Evolutionary conservation across 352 stramenopile species (phyloP), one percentile per base, ranked within the genome.

Genomic region (Lagenidium sp.): DNA sequence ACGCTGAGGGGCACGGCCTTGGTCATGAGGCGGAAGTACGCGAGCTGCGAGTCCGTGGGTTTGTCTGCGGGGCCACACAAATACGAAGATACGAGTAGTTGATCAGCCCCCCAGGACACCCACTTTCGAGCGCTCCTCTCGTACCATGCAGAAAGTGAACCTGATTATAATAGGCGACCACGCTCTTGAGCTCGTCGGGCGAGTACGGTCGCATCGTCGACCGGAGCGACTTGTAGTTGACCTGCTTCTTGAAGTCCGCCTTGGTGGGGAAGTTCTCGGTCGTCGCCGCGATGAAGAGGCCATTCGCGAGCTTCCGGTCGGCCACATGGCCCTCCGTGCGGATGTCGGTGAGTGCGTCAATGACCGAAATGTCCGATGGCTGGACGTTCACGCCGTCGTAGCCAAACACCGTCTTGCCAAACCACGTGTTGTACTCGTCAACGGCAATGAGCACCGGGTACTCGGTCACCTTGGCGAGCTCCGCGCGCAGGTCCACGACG

Each of bases 381-480:
- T 50, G 49, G 32, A 94, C 75, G 39, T 85, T 63, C 48, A 81
- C 58, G 48, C 75, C 77, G 47, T 94, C 82, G 60, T 89, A 94
- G 36, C 77, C 79, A 41, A 94, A 93, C 16, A 92, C 72, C 0
- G 82, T 92, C 57, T 85, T 75, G 45, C 82, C 63, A 46, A 91
- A 91, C 74, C 76, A 89, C 52, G 59, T 76, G 63, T 91, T 94
- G 76, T 91, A 94, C 58, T 94, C 80, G 58, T 94, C 82, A 13
- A 94, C 68, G 11, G 82, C 82, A 44, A 94, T 82, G 10, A 94
- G 57, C 50, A 94, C 82, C 5, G 77, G 75, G 55, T 86, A 87
- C 56, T 94, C 80, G 23, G 75, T 90, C 25, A 82, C 72, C 48
- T 82, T 61, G 36, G 71, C 69, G 31, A 94, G 55, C 55, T 94